Conservation (phyloP, 2,329 filamentous ascomycete genomes). For the Intubia oerlemansii region DNA sequence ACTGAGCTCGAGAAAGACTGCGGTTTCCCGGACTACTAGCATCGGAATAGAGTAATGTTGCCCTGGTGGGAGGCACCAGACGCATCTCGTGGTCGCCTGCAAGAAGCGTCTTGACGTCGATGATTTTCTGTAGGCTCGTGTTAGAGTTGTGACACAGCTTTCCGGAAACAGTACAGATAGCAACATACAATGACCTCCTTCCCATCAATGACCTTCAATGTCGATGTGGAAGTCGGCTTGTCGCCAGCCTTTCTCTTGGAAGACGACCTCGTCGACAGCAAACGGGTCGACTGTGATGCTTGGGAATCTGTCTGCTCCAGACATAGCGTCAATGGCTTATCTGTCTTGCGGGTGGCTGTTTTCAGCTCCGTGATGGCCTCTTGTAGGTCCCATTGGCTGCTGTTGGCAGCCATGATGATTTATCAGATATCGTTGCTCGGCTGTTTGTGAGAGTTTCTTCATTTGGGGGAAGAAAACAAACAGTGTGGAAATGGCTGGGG, state of each 20-base stretch:
- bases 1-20: background rate
- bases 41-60: slow-evolving; percentile 4
- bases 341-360: slow-evolving; percentile 1
- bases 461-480: no score
- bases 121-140: slow-evolving; percentile 1
- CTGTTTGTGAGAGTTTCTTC: no score
- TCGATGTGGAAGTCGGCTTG: no score
- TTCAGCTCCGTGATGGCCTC: slow-evolving; percentile 7
- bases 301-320: slow-evolving; percentile 1
- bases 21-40: background rate
- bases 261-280: no score
- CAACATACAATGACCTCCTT: slow-evolving; percentile 2
- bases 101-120: slow-evolving; percentile 2
- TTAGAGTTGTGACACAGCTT: no score
- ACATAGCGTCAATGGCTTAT: slow-evolving; percentile 1
- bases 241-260: background rate
- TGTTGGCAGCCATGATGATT: no score
- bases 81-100: slow-evolving; percentile 6
- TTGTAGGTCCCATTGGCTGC: slow-evolving; percentile 7
- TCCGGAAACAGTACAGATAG: no score
- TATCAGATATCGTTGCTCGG: no score
- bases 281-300: no score
- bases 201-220: background rate
- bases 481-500: no score
- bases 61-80: slow-evolving; percentile 6